Conservation (phyloP, 345 rosid genomes). For the Euclidium syriacum region DNA sequence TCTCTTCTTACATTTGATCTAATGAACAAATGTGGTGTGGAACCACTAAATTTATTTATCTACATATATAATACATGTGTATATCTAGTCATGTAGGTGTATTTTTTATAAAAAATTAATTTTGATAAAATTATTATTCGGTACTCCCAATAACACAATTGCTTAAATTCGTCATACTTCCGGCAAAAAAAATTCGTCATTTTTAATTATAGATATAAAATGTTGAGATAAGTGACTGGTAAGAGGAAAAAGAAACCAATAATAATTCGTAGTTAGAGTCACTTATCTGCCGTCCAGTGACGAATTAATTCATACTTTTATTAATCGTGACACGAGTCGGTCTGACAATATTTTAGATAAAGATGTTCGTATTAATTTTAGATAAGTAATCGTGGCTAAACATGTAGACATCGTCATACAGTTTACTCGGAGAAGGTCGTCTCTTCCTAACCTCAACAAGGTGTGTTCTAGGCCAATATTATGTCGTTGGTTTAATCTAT, state of each 20-base stretch:
- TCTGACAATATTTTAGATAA: too few relatives aligned
- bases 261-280: not conserved
- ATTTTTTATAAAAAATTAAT: too few relatives aligned
- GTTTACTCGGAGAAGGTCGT: not conserved
- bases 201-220: too few relatives aligned
- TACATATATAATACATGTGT: not conserved
- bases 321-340: constrained; percentile 13
- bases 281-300: constrained; percentile 5
- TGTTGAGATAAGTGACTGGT: too few relatives aligned
- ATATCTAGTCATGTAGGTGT: constrained; percentile 2
- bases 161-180: too few relatives aligned
- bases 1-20: not conserved
- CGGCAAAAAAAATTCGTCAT: too few relatives aligned
- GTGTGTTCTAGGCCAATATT: not conserved
- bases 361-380: too few relatives aligned
- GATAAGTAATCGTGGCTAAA: constrained; percentile 23
- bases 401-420: constrained; percentile 25
- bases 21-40: not conserved
- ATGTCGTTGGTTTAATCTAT: not conserved
- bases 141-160: too few relatives aligned
- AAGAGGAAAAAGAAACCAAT: too few relatives aligned
- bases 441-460: constrained; percentile 7
- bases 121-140: too few relatives aligned
- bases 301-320: not conserved
- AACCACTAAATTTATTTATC: not conserved